Percentiles rank a stretch among this genome's conserved stretches.
Evolutionary conservation across 306 rosid genomes (phyloP).

Genomic region (Boehmeria nivea): DNA sequence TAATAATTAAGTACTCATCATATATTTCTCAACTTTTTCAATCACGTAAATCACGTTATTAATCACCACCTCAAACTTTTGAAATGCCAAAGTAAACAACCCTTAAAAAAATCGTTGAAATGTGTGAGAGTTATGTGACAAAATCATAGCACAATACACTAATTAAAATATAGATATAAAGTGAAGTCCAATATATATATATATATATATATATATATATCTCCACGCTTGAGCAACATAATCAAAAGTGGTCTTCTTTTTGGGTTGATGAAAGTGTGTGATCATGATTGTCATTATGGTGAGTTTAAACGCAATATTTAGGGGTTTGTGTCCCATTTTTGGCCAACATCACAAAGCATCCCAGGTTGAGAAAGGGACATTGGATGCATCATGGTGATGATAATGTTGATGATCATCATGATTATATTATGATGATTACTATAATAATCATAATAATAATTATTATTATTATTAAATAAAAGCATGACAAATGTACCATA

Average conservation of each 20-base stretch:
- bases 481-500: slow-evolving; percentile 42
- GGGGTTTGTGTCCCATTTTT: slow-evolving; percentile 43
- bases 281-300: slow-evolving; percentile 1
- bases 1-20: neutral
- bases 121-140: neutral
- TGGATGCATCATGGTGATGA: slow-evolving; percentile 29
- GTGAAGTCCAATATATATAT: too few relatives aligned
- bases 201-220: neutral
- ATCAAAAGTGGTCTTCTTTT: neutral
- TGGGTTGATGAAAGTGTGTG: slow-evolving; percentile 11
- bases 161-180: neutral
- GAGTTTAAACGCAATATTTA: slow-evolving; percentile 32
- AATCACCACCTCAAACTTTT: slow-evolving; percentile 1
- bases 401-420: slow-evolving; percentile 33
- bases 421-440: slow-evolving; percentile 22
- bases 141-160: neutral
- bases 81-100: neutral
- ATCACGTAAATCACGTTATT: slow-evolving; percentile 20
- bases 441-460: slow-evolving; percentile 22
- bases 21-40: slow-evolving; percentile 7
- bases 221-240: slow-evolving; percentile 8
- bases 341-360: slow-evolving; percentile 49
- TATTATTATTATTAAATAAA: slow-evolving; percentile 17
- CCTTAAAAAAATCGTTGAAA: neutral
- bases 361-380: slow-evolving; percentile 44